Conservation (phyloP, 164 flowering plant genomes). For the Echeveria elegans region DNA sequence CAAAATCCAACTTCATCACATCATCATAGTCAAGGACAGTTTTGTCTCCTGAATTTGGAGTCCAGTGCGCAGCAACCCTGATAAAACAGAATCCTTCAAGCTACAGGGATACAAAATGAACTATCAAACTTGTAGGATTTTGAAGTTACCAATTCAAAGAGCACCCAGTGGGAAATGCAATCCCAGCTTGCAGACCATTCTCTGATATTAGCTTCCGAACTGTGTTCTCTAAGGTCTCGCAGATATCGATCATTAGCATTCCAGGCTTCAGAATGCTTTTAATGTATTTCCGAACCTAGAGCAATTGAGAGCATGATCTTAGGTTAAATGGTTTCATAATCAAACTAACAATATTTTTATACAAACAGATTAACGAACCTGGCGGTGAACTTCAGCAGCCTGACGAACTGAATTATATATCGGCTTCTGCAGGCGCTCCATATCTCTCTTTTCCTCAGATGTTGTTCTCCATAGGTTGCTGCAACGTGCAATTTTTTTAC, state of each 20-base stretch:
- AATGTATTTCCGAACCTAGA: conserved; percentile 84
- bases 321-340: too few relatives aligned
- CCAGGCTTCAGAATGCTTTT: conserved; percentile 83
- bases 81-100: not conserved
- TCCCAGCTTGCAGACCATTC: conserved; percentile 95
- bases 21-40: conserved; percentile 97
- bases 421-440: conserved; percentile 89
- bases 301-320: too few relatives aligned
- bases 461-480: conserved; percentile 97
- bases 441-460: conserved; percentile 91
- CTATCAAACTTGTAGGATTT: not conserved
- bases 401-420: conserved; percentile 76
- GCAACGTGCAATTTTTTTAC: conserved; percentile 1
- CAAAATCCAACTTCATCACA: conserved; percentile 99
- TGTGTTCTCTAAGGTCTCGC: conserved; percentile 93
- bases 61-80: conserved; percentile 99
- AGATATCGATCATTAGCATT: conserved; percentile 78
- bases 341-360: too few relatives aligned
- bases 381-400: conserved; percentile 99
- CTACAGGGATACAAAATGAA: not conserved
- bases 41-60: conserved; percentile 94
- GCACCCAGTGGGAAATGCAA: conserved; percentile 99
- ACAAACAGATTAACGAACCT: conserved; percentile 41
- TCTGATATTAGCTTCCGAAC: conserved; percentile 91
- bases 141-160: conserved; percentile 74